A percentile compares a stretch with the other conserved stretches of the same genome.
These are phyloP conservation scores for Fusarium bactridioides DNA, from an alignment of 2,329 filamentous ascomycete species.

Conservation along the genomic window DNA sequence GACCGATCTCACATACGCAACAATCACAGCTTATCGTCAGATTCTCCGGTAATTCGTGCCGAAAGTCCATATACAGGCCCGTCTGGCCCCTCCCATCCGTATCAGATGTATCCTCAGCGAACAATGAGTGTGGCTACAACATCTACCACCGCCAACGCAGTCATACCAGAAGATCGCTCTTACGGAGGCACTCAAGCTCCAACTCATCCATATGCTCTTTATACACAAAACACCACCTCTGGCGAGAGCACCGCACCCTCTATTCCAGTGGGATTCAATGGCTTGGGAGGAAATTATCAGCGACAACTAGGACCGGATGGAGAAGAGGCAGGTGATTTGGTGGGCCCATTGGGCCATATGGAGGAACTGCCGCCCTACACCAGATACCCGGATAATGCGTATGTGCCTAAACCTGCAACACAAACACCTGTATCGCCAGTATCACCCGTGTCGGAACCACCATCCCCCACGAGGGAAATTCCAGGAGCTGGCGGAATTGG, in stretches of 20 bases:
- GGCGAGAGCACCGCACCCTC: slow-evolving; percentile 56
- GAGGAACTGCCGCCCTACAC: slow-evolving; percentile 94
- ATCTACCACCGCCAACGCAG: slow-evolving; percentile 68
- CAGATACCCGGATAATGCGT: slow-evolving; percentile 81
- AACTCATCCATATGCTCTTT: slow-evolving; percentile 86
- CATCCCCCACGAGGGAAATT: slow-evolving; percentile 43
- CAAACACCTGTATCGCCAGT: slow-evolving; percentile 9
- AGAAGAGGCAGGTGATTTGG: slow-evolving; percentile 85
- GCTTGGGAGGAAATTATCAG: slow-evolving; percentile 71
- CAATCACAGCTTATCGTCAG: slow-evolving; percentile 47
- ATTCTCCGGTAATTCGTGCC: slow-evolving; percentile 50
- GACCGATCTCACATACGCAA: slow-evolving; percentile 25
- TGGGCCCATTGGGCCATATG: slow-evolving; percentile 86
- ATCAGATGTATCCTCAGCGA: slow-evolving; percentile 83
- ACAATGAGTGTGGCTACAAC: slow-evolving; percentile 75
- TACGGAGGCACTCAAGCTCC: slow-evolving; percentile 71
- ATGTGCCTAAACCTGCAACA: slow-evolving; percentile 45
- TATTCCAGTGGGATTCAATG: slow-evolving; percentile 79
- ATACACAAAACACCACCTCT: slow-evolving; percentile 74
- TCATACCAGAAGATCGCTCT: slow-evolving; percentile 49
- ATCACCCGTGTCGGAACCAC: slow-evolving; percentile 14
- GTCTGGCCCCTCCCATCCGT: slow-evolving; percentile 81
- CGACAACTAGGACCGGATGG: slow-evolving; percentile 79
- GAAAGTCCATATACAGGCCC: slow-evolving; percentile 75
- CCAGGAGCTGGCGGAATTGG: slow-evolving; percentile 69